A percentile compares a stretch with the other conserved stretches of the same genome.
Evolutionary conservation across 805 yeast species (phyloP).

Genomic region (Helenozyma baotianmanensis): DNA sequence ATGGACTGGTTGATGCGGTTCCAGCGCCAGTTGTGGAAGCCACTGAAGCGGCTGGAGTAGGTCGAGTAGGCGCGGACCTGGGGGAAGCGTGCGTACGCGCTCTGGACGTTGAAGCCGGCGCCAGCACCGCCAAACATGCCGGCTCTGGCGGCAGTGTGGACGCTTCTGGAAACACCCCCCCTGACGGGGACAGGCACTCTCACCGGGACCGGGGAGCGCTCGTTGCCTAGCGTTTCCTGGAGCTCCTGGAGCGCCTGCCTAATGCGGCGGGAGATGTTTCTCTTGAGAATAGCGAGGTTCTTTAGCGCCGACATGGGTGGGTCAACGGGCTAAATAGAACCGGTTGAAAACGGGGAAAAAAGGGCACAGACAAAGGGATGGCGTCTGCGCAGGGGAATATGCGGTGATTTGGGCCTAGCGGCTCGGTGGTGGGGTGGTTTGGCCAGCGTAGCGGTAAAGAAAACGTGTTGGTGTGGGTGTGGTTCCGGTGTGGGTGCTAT

Average conservation of each 20-base stretch:
- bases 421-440: no score
- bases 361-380: no score
- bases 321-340: neutral
- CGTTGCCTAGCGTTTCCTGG: constrained; percentile 24
- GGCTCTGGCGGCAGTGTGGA: neutral
- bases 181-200: constrained; percentile 40
- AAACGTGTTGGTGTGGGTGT: no score
- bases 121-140: neutral
- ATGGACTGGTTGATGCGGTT: constrained; percentile 13
- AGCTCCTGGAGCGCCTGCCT: constrained; percentile 47
- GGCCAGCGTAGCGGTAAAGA: no score
- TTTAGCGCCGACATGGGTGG: constrained; percentile 16
- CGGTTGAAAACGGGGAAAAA: no score
- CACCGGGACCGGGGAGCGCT: constrained; percentile 16
- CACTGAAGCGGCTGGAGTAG: constrained; percentile 4
- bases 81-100: constrained; percentile 1
- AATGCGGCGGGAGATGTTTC: constrained; percentile 43
- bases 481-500: no score
- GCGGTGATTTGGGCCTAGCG: no score
- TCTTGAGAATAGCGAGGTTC: constrained; percentile 40
- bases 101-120: constrained; percentile 1
- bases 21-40: constrained; percentile 12
- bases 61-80: constrained; percentile 9
- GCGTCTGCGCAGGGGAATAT: no score
- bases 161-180: constrained; percentile 18